Evolutionary conservation across 1,139 yeast genomes (phyloP), one percentile per base, ranked within the genome.

Genomic region (Yamadazyma aaseri): DNA sequence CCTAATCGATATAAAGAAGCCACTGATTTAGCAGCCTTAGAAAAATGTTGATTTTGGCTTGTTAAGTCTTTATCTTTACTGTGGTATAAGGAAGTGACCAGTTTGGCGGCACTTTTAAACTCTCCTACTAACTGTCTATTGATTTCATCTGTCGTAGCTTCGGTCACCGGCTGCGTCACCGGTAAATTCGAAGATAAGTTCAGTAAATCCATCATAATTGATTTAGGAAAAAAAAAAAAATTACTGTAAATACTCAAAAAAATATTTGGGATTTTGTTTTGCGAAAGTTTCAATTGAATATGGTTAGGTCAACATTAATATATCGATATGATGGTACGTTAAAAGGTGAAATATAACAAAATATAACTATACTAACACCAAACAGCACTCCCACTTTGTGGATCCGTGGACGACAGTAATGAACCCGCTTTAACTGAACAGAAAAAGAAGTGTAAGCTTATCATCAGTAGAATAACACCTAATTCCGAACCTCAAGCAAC

Each of bases 391-490:
- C 97, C 97, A 13, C 71, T 90, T 38, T 81, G 95, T 43, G 95
- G 95, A n/a, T 85, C 96, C 2, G 92, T 87, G 11, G 97, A 90
- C 52, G 95, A 89, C 47, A 84, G 81, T 44, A 72, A 71, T 34
- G 71, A 66, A 38, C 60, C 71, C 3, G 63, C 68, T 10, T 66
- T 90, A 35, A 56, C 70, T 27, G 94, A 86, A 41, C 92, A 86
- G 55, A 90, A 90, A 72, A 80, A 84, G 56, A 87, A 87, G 58
- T 78, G 89, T 49, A 90, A 92, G 63, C 66, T 84, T 41, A 71
- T 92, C 36, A 74, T 89, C 32, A 71, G 84, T 31, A 73, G 94
- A 51, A 76, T 92, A 56, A 84, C 84, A 26, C 82, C 90, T 32
- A 76, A 81, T 48, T 81, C 95, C 2, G 96, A 86, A 50, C 79